phyloP scores from a whole-genome alignment of 2,329 filamentous ascomycete species.

The Pyrenophora graminea region DNA sequence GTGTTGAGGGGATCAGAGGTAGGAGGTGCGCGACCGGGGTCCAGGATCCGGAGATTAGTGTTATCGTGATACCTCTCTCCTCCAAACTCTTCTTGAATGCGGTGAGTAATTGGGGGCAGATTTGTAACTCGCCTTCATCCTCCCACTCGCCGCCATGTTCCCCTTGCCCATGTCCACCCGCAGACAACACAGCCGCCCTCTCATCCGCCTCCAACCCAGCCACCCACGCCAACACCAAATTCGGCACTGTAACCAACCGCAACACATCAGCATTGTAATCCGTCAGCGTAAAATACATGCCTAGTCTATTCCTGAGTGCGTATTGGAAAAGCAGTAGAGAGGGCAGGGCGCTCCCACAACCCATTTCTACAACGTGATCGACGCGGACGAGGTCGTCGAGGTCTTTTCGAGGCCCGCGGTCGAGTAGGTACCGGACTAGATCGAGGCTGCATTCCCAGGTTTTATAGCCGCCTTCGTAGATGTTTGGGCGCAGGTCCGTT shows the following conservation, averaged over 20 bases:
- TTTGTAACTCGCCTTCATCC: conserved; percentile 62
- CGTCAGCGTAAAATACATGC: conserved; percentile 67
- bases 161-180: too few species aligned
- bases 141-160: neutral
- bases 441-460: conserved; percentile 88
- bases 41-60: conserved; percentile 78
- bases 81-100: conserved; percentile 63
- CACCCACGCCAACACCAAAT: conserved; percentile 71
- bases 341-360: conserved; percentile 77
- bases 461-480: conserved; percentile 88
- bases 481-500: conserved; percentile 77
- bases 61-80: conserved; percentile 59
- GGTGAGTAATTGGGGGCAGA: conserved; percentile 61
- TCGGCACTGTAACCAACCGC: conserved; percentile 77
- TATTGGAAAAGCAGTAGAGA: conserved; percentile 72
- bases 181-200: too few species aligned
- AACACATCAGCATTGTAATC: conserved; percentile 83
- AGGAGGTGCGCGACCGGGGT: conserved; percentile 61
- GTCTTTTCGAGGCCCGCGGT: conserved; percentile 54
- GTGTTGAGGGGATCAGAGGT: conserved; percentile 54
- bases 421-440: conserved; percentile 67
- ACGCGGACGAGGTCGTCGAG: conserved; percentile 55
- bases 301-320: conserved; percentile 53
- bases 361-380: conserved; percentile 64
- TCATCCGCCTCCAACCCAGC: conserved; percentile 19